Evolutionary conservation across 805 yeast genomes (phyloP), one percentile per base, ranked within the genome.

Genomic region (Starmerella tilneyi): DNA sequence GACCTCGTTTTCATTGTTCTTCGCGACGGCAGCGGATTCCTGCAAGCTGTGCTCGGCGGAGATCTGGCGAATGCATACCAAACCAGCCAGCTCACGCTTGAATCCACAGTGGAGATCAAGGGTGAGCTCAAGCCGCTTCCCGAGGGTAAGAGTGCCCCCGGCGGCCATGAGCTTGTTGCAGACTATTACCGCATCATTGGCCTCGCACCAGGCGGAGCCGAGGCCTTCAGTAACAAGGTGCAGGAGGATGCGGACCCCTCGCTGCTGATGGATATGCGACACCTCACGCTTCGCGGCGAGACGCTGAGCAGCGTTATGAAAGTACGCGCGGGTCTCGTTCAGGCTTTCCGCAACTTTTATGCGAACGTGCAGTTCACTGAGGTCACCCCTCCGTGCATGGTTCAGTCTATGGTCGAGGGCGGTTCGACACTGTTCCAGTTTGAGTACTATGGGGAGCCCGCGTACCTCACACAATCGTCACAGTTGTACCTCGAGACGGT

Each of bases 321-420:
- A 64, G 97, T 92, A 28, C 81, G 99, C 66, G 92, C 96, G 31
- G 69, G 78, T 30, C 73, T 86, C 45, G 68, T 92, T 57, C 69
- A 70, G 43, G 67, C 92, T 31, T 66, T 92, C 56, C 79, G 99
- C 69, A 73, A 77, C 55, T 81, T 81, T 48, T 89, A 74, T 62
- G 70, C 63, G 20, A 92, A 84, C 59, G 84, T 81, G 68, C 74
- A 76, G 27, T 60, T 88, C 43, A 68, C 77, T 26, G 99, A 92
- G 72, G 96, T 94, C 49, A 92, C 97, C 31, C 96, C 98, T 37
- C 99, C 99, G 60, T 88, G 97, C 69, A 92, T 92, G 97, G 99
- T 92, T 46, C 98, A 92, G 70, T 88, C 96, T 31, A 97, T 92
- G 72, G 99, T 92, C 49, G 99, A 92, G 70, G 98, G 99, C 64